Conservation (phyloP, 352 stramenopile species). For the Phytophthora constricta region DNA sequence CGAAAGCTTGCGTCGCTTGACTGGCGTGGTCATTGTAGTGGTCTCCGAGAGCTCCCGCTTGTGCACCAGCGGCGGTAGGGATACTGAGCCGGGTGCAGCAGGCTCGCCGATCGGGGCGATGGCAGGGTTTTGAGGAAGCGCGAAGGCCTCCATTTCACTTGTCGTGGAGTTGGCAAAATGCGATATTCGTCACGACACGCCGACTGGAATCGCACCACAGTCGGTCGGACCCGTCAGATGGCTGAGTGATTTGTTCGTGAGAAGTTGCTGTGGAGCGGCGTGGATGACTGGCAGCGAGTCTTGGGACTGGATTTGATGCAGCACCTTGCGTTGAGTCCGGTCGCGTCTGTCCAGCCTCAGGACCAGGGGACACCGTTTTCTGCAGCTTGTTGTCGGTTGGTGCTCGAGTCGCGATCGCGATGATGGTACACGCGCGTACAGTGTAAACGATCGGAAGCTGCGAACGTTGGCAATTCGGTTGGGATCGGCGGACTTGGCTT, state of each 20-base stretch:
- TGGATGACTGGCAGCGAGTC: slow-evolving; percentile 26
- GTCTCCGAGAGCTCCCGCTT: slow-evolving; percentile 19
- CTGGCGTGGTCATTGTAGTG: slow-evolving; percentile 1
- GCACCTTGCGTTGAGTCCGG: slow-evolving; percentile 43
- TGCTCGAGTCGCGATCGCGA: neutral
- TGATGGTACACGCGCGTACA: neutral
- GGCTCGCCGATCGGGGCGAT: slow-evolving; percentile 2
- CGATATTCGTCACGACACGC: slow-evolving; percentile 29
- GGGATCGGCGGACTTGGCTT: no score
- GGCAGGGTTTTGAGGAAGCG: slow-evolving; percentile 8
- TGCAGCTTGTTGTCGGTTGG: slow-evolving; percentile 20
- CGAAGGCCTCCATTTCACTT: slow-evolving; percentile 39
- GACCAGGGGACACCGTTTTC: slow-evolving; percentile 42
- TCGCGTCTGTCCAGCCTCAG: slow-evolving; percentile 36
- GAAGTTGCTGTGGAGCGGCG: neutral
- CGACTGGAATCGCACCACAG: slow-evolving; percentile 15
- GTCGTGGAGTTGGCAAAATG: slow-evolving; percentile 28
- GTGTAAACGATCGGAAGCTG: neutral
- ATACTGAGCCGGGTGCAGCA: neutral
- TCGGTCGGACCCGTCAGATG: slow-evolving; percentile 25
- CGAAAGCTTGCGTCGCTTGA: slow-evolving; percentile 37
- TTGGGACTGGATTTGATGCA: slow-evolving; percentile 37
- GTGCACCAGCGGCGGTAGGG: slow-evolving; percentile 24
- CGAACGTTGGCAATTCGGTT: slow-evolving; percentile 14
- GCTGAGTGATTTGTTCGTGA: slow-evolving; percentile 23